phyloP scores from a whole-genome alignment of 768 basidiomycete genomes.

The Multifurca ochricompacta region DNA sequence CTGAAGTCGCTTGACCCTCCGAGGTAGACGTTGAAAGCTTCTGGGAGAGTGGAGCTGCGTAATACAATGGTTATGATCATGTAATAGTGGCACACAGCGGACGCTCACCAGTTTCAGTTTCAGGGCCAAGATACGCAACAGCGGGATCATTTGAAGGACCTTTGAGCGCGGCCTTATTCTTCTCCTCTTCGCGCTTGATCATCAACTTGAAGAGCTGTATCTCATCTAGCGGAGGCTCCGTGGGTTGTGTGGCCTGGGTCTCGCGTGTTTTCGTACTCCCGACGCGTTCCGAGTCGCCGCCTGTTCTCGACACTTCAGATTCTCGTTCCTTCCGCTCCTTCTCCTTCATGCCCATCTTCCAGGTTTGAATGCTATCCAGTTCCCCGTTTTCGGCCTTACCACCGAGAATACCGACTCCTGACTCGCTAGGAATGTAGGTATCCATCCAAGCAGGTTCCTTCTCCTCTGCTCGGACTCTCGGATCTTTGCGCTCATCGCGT shows the following conservation, averaged over 20 bases:
- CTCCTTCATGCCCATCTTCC: constrained; percentile 80
- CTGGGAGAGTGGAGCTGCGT: constrained; percentile 1
- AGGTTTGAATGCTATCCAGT: constrained; percentile 77
- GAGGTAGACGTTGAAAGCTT: background rate
- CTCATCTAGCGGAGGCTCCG: constrained; percentile 54
- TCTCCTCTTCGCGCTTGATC: constrained; percentile 71
- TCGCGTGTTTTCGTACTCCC: constrained; percentile 20
- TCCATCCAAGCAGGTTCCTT: constrained; percentile 94
- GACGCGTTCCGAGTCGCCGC: constrained; percentile 18
- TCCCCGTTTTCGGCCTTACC: constrained; percentile 54
- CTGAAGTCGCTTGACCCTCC: constrained; percentile 1
- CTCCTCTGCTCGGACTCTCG: constrained; percentile 55
- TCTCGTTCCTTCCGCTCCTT: constrained; percentile 54
- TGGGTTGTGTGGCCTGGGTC: constrained; percentile 15
- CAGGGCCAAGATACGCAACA: constrained; percentile 9
- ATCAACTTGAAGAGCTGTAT: constrained; percentile 77
- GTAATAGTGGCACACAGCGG: background rate
- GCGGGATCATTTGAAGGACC: constrained; percentile 1
- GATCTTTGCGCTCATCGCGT: constrained; percentile 40
- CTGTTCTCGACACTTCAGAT: constrained; percentile 17
- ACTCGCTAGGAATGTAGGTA: constrained; percentile 61
- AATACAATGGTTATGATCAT: background rate
- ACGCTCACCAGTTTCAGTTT: constrained; percentile 15
- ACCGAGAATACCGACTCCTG: constrained; percentile 55
- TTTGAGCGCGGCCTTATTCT: constrained; percentile 29